Base-by-base conservation (phyloP, 805 yeast species). In the Monosporozyma aquatica region DNA sequence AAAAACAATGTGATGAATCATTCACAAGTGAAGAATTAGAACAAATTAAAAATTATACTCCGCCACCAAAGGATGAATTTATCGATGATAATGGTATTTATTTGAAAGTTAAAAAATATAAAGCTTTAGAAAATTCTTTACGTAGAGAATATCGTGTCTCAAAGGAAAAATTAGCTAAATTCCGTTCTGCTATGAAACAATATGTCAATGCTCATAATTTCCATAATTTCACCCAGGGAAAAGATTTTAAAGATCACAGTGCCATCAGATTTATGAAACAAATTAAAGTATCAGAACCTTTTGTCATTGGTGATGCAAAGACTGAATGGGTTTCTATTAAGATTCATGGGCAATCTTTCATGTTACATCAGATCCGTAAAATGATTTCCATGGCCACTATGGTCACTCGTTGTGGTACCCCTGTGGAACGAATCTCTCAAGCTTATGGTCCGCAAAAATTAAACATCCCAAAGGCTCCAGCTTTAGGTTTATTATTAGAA, bases 401-500 rank as follows among this genome's bases (percentile, higher is more conserved):
- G 44, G 77, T 84, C 14, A 79, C 90, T 18, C 75, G 98, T 57
- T 80, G 92, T 15, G 92, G 95, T 9, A 78, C 89, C 56, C 95
- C 97, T 3, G 57, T 75, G 25, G 73, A 74, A 21, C 76, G 95
- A 53, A 84, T 92, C 47, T 58, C 67, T 7, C 85, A 86, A 54
- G 84, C 95, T 3, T 92, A 86, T 59, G 77, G 78, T 5, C 71
- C 76, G 2, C 74, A 74, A 30, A 84, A 80, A 55, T 74, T 92
- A 48, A 87, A 89, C 56, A 84, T 92, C 49, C 98, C 98, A 43
- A 92, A 92, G 64, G 98, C 97, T 0, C 98, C 98, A 4, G 95
- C 97, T 22, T 70, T 92, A 47, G 98, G 98, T 0, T 69, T 92
- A 43, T 67, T 92, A 40, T 72, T 92, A 46, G 97, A 92, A 57